These are phyloP conservation scores for Teratosphaeria pseudoeucalypti DNA, from an alignment of 2,329 filamentous ascomycete species.

Conservation along the genomic window DNA sequence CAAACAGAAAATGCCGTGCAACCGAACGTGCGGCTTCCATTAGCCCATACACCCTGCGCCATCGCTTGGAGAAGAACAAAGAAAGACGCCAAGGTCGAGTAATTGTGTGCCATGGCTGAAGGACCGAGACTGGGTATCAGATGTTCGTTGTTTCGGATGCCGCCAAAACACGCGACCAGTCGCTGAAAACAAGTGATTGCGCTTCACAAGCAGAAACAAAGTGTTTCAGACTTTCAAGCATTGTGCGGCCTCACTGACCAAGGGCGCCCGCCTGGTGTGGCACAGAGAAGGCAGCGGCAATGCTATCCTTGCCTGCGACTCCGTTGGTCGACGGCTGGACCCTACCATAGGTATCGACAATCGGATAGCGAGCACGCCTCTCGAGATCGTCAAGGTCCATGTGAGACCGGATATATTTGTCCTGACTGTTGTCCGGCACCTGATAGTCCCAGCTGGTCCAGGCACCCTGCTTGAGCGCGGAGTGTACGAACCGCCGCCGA, in stretches of 20 bases:
- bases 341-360: constrained; percentile 36
- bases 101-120: background rate
- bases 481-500: constrained; percentile 67
- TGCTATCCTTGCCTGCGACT: constrained; percentile 13
- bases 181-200: background rate
- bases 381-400: constrained; percentile 74
- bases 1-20: background rate
- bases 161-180: background rate
- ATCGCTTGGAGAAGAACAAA: background rate
- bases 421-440: constrained; percentile 53
- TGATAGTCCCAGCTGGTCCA: constrained; percentile 82
- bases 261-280: constrained; percentile 25
- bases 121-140: background rate
- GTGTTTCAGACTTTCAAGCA: background rate
- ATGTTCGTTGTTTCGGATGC: background rate
- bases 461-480: constrained; percentile 62
- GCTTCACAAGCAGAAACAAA: background rate
- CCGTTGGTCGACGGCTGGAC: constrained; percentile 13
- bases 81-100: background rate
- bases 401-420: constrained; percentile 74
- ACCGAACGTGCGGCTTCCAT: background rate
- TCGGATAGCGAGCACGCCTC: constrained; percentile 61
- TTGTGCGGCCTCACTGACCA: constrained; percentile 18
- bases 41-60: background rate
- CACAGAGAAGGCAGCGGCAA: constrained; percentile 7